Percentiles rank a stretch among this genome's conserved stretches.
Evolutionary conservation across 176 grass and related monocot species (phyloP).

Genomic region (Rhipidocladum racemiflorum): DNA sequence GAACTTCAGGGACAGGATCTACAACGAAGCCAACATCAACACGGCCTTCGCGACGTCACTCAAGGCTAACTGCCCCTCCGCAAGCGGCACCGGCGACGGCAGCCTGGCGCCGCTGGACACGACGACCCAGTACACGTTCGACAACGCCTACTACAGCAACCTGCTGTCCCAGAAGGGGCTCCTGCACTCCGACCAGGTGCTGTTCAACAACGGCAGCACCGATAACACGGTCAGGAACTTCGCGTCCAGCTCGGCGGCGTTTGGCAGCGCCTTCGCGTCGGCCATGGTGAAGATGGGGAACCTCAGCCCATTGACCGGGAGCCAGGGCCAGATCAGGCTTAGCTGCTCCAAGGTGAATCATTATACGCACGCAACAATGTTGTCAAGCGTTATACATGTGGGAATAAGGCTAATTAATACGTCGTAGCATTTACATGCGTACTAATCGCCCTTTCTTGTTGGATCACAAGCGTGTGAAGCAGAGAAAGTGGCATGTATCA

Average conservation of each 20-base stretch:
- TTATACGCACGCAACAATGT: not conserved
- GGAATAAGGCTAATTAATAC: constrained; percentile 17
- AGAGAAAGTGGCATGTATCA: not conserved
- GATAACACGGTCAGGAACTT: constrained; percentile 29
- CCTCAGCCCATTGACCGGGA: not conserved
- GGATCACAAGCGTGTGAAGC: not conserved
- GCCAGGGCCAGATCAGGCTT: constrained; percentile 30
- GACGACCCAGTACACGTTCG: constrained; percentile 15
- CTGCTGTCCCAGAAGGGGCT: constrained; percentile 37
- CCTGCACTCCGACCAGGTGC: constrained; percentile 45
- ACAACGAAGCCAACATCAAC: constrained; percentile 54
- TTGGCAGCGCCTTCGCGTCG: constrained; percentile 19
- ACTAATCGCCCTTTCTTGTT: not conserved
- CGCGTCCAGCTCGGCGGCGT: not conserved
- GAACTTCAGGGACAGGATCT: constrained; percentile 49
- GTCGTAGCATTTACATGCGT: not conserved
- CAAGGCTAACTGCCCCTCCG: constrained; percentile 32
- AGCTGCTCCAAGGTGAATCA: constrained; percentile 27
- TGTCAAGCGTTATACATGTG: not conserved
- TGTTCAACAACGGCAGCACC: constrained; percentile 33
- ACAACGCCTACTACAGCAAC: constrained; percentile 45
- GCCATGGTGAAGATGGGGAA: constrained; percentile 47
- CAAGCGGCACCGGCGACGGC: not conserved
- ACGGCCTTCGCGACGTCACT: constrained; percentile 31
- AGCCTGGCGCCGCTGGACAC: constrained; percentile 44